Conservation (phyloP, 495 filamentous ascomycete genomes). For the Daldinia concentrica region DNA sequence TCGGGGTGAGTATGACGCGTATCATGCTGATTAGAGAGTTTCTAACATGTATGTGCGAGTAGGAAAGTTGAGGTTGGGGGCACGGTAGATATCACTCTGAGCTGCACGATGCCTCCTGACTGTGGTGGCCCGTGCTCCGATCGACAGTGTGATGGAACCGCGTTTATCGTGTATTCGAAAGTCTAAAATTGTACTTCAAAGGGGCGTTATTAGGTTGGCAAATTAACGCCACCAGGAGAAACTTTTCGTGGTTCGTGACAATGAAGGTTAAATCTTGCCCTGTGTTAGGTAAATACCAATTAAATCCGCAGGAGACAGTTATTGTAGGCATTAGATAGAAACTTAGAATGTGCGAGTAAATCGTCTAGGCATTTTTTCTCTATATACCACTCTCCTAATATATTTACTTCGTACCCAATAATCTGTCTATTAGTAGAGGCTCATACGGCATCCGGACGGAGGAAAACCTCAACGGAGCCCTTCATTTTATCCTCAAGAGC, state of each 20-base stretch:
- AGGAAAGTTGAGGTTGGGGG: not conserved
- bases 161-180: not conserved
- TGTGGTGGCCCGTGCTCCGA: not conserved
- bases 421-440: not conserved
- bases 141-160: not conserved
- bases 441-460: conserved; percentile 31
- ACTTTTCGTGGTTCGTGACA: not conserved
- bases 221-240: not conserved
- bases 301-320: no score
- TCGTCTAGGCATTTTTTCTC: not conserved
- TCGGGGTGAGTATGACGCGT: no score
- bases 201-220: not conserved
- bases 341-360: not conserved
- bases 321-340: not conserved
- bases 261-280: not conserved
- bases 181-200: not conserved
- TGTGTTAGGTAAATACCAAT: not conserved
- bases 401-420: conserved; percentile 1
- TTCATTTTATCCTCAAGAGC: conserved; percentile 56
- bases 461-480: conserved; percentile 53
- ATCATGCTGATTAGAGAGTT: not conserved
- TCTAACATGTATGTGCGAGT: not conserved
- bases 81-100: not conserved
- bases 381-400: conserved; percentile 1
- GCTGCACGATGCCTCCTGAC: not conserved